Conservation (phyloP, 306 rosid genomes). For the Abrus pulchellus region DNA sequence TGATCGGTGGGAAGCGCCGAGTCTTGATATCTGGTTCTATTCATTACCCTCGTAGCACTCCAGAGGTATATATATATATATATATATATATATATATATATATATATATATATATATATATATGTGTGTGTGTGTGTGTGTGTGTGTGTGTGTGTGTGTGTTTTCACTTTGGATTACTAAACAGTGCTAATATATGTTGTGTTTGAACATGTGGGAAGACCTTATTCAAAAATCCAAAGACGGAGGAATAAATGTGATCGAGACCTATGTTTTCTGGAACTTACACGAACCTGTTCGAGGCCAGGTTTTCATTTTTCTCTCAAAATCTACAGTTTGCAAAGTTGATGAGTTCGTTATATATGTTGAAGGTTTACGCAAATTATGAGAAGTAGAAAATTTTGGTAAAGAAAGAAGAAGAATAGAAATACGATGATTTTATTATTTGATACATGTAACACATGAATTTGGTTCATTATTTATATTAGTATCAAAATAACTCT, state of each 20-base stretch:
- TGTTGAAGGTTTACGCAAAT: too few relatives aligned
- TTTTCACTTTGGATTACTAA: slow-evolving; percentile 19
- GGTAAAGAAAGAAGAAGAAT: too few relatives aligned
- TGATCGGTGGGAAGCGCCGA: slow-evolving; percentile 82
- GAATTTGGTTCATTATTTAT: too few relatives aligned
- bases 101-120: too few relatives aligned
- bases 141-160: background rate
- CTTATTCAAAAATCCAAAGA: slow-evolving; percentile 84
- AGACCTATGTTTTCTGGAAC: slow-evolving; percentile 93
- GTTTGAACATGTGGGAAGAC: slow-evolving; percentile 89
- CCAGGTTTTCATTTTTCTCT: slow-evolving; percentile 57
- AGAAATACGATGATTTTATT: too few relatives aligned
- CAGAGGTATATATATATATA: slow-evolving; percentile 77
- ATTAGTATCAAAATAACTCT: too few relatives aligned
- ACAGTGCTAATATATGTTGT: slow-evolving; percentile 33
- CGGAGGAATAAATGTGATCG: slow-evolving; percentile 90
- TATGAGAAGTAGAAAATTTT: too few relatives aligned
- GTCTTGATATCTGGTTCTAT: slow-evolving; percentile 89
- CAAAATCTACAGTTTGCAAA: too few relatives aligned
- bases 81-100: too few relatives aligned
- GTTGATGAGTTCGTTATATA: too few relatives aligned
- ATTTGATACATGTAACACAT: too few relatives aligned
- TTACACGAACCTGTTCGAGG: slow-evolving; percentile 77
- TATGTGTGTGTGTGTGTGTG: too few relatives aligned
- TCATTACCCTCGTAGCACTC: slow-evolving; percentile 97